Percentiles rank a stretch among this genome's conserved stretches.
These are phyloP conservation scores for Pascua sp. DNA, from an alignment of 1,284 basidiomycete species.

Conservation along the genomic window DNA sequence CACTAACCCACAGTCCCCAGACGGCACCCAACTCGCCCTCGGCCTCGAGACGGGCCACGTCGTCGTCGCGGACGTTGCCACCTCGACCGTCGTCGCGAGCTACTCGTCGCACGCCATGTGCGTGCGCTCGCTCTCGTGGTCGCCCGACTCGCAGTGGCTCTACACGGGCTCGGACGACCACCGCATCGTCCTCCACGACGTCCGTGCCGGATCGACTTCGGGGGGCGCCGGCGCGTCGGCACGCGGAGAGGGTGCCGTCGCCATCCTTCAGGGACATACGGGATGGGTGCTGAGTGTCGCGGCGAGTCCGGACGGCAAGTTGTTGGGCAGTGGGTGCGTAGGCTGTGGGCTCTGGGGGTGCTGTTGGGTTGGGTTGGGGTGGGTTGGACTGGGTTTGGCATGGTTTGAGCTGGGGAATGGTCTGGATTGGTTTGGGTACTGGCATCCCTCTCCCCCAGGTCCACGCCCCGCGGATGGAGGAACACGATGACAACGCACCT, in stretches of 20 bases:
- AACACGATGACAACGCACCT: no score
- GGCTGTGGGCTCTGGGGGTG: not conserved
- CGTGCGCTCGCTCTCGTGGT: conserved; percentile 78
- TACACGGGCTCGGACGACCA: conserved; percentile 84
- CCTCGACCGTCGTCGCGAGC: conserved; percentile 60
- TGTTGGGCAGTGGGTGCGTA: conserved; percentile 72
- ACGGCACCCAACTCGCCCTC: conserved; percentile 71
- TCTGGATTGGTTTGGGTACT: no score
- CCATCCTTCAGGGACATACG: conserved; percentile 73
- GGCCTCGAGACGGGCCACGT: conserved; percentile 77
- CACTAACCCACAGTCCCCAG: conserved; percentile 65
- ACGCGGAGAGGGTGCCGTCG: conserved; percentile 63
- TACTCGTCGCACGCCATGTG: conserved; percentile 82
- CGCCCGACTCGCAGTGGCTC: conserved; percentile 69
- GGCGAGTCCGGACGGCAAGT: conserved; percentile 70
- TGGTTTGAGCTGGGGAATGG: no score
- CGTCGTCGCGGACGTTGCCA: conserved; percentile 71
- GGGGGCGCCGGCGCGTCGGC: conserved; percentile 24
- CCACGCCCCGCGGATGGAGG: no score
- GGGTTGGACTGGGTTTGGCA: no score
- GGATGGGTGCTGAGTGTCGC: conserved; percentile 80
- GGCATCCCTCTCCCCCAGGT: no score
- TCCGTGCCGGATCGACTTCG: conserved; percentile 56
- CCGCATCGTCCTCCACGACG: conserved; percentile 78
- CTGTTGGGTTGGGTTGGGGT: no score